These are phyloP conservation scores for Pleurotus ostreatus DNA, from an alignment of 768 basidiomycete genomes.

Conservation along the genomic window DNA sequence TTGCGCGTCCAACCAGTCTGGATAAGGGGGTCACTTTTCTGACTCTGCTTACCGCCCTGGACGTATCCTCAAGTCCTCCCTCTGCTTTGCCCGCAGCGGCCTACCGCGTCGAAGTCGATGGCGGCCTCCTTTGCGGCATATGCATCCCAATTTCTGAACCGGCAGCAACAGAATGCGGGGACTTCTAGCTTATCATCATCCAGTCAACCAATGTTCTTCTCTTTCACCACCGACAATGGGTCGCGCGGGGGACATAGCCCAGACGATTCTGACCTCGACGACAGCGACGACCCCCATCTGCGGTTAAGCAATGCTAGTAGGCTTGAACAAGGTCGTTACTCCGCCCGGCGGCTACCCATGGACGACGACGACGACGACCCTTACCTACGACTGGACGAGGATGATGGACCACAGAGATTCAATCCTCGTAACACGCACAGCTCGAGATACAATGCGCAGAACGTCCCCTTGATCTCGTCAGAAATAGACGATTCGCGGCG, in stretches of 20 bases:
- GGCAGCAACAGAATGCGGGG: constrained; percentile 36
- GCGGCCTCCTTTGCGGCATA: constrained; percentile 77
- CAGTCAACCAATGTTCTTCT: constrained; percentile 85
- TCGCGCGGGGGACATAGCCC: constrained; percentile 42
- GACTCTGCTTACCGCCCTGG: background rate
- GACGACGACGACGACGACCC: constrained; percentile 67
- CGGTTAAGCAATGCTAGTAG: constrained; percentile 33
- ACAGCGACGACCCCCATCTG: constrained; percentile 76
- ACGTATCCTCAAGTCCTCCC: background rate
- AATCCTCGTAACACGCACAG: constrained; percentile 18
- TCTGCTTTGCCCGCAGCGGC: background rate
- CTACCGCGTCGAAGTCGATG: constrained; percentile 23
- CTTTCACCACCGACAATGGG: constrained; percentile 75
- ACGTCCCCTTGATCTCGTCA: constrained; percentile 32
- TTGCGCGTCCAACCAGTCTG: constrained; percentile 4
- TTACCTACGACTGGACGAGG: constrained; percentile 74
- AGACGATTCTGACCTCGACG: constrained; percentile 55
- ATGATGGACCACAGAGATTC: constrained; percentile 31
- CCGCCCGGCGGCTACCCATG: constrained; percentile 18
- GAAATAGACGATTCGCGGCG: constrained; percentile 29
- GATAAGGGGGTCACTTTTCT: constrained; percentile 5
- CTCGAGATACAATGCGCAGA: constrained; percentile 25
- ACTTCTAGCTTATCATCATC: constrained; percentile 47
- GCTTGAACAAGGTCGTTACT: constrained; percentile 20
- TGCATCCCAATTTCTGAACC: constrained; percentile 77